These are phyloP conservation scores for Pseudogymnoascus sp. DNA, from an alignment of 2,329 filamentous ascomycete species.

Conservation along the genomic window DNA sequence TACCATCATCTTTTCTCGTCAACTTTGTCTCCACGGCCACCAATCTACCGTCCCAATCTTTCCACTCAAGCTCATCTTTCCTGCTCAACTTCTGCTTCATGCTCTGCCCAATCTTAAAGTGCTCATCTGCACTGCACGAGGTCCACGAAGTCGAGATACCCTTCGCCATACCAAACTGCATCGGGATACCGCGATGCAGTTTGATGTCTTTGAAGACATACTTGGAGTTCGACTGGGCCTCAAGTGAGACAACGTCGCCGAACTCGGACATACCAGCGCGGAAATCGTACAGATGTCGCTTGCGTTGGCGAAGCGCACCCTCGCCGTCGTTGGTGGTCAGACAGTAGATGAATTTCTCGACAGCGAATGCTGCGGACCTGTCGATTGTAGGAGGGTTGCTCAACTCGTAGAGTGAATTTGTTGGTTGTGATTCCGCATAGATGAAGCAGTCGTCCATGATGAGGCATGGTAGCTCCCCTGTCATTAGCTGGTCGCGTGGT, in stretches of 20 bases:
- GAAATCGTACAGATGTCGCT: constrained; percentile 10
- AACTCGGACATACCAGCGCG: neutral
- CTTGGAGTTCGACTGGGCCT: constrained; percentile 1
- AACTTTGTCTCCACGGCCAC: constrained; percentile 5
- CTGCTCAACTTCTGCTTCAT: constrained; percentile 3
- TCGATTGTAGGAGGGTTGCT: constrained; percentile 10
- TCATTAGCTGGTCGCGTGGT: neutral
- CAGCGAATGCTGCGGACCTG: constrained; percentile 6
- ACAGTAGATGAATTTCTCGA: constrained; percentile 12
- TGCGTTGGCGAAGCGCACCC: constrained; percentile 6
- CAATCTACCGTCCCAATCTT: constrained; percentile 3
- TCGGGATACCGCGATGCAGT: neutral
- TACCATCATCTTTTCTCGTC: neutral
- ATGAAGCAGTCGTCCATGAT: neutral
- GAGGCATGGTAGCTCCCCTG: neutral
- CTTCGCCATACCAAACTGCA: neutral
- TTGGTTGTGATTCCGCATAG: constrained; percentile 1
- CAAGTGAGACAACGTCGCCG: neutral
- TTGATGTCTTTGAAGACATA: constrained; percentile 6
- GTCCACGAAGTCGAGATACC: neutral
- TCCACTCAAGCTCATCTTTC: constrained; percentile 7
- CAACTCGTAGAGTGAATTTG: constrained; percentile 5
- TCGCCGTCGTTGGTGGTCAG: constrained; percentile 11
- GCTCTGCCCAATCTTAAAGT: neutral
- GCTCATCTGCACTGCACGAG: neutral